These are phyloP conservation scores for Pseudocercospora fijiensis DNA, from an alignment of 2,329 filamentous ascomycete species.

Conservation along the genomic window DNA sequence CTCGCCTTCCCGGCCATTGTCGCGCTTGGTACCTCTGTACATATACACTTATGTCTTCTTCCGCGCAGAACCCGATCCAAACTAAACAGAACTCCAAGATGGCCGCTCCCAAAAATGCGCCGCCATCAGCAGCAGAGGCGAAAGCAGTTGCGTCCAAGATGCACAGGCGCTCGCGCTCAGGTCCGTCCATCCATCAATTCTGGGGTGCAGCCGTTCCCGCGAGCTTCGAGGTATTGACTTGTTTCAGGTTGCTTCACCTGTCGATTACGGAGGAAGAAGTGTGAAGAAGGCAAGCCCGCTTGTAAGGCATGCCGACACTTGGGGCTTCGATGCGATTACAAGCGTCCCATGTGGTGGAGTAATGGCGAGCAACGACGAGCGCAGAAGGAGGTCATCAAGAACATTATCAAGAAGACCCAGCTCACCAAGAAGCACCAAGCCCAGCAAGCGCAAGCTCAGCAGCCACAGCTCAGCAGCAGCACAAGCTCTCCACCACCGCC, in stretches of 20 bases:
- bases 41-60: slow-evolving; percentile 50
- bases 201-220: slow-evolving; percentile 37
- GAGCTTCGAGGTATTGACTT: slow-evolving; percentile 36
- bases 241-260: slow-evolving; percentile 65
- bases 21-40: slow-evolving; percentile 39
- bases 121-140: slow-evolving; percentile 49
- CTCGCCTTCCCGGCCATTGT: slow-evolving; percentile 35
- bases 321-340: slow-evolving; percentile 89
- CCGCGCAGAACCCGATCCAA: slow-evolving; percentile 42
- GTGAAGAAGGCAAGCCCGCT: slow-evolving; percentile 64
- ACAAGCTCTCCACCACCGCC: slow-evolving; percentile 66
- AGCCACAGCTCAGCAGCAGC: slow-evolving; percentile 49
- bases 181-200: slow-evolving; percentile 58
- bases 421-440: slow-evolving; percentile 72
- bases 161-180: slow-evolving; percentile 91
- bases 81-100: slow-evolving; percentile 46
- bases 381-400: slow-evolving; percentile 95
- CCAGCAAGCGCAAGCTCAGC: slow-evolving; percentile 45
- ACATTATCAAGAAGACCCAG: slow-evolving; percentile 96
- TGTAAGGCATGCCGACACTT: slow-evolving; percentile 69
- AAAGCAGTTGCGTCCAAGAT: slow-evolving; percentile 71
- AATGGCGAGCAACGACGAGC: slow-evolving; percentile 81
- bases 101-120: slow-evolving; percentile 49
- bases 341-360: slow-evolving; percentile 95
- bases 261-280: slow-evolving; percentile 67